Percentiles rank a stretch among this genome's conserved stretches.
These are phyloP conservation scores for Pythium scleroteichum DNA, from an alignment of 352 stramenopile species.

Conservation along the genomic window DNA sequence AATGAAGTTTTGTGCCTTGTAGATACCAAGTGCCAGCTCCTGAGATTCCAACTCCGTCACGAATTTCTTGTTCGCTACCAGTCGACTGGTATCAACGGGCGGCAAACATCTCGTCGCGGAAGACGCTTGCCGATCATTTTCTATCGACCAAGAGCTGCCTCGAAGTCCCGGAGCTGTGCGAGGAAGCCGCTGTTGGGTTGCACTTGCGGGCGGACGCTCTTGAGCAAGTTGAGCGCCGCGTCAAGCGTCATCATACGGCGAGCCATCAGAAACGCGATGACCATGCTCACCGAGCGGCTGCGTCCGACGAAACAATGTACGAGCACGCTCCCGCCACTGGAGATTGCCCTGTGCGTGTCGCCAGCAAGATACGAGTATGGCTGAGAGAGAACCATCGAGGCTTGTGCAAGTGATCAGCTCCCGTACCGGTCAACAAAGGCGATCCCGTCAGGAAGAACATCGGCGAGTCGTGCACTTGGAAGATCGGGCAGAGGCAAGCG, in stretches of 20 bases:
- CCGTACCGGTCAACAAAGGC: constrained; percentile 62
- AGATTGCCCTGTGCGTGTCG: constrained; percentile 35
- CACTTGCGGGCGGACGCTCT: constrained; percentile 49
- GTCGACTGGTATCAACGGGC: no score
- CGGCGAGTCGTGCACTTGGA: constrained; percentile 37
- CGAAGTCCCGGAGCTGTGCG: constrained; percentile 42
- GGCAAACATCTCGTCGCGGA: no score
- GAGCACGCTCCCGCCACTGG: constrained; percentile 49
- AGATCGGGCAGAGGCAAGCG: constrained; percentile 56
- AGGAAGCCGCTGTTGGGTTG: constrained; percentile 74
- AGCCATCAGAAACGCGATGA: constrained; percentile 67
- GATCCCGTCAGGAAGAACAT: constrained; percentile 47
- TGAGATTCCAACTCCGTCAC: no score
- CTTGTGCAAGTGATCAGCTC: not conserved
- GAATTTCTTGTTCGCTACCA: no score
- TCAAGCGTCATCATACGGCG: constrained; percentile 36
- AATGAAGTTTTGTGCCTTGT: constrained; percentile 4
- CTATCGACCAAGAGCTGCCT: constrained; percentile 18
- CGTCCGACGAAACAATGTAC: constrained; percentile 78
- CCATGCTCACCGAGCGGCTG: constrained; percentile 66
- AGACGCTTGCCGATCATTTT: not conserved
- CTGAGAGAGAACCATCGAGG: no score
- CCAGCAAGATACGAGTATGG: no score
- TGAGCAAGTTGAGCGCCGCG: constrained; percentile 43
- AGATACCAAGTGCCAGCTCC: no score